Percentiles rank a stretch among this genome's conserved stretches.
These are phyloP conservation scores for Diaporthe aspalathi DNA, from an alignment of 2,329 filamentous ascomycete genomes.

Conservation along the genomic window DNA sequence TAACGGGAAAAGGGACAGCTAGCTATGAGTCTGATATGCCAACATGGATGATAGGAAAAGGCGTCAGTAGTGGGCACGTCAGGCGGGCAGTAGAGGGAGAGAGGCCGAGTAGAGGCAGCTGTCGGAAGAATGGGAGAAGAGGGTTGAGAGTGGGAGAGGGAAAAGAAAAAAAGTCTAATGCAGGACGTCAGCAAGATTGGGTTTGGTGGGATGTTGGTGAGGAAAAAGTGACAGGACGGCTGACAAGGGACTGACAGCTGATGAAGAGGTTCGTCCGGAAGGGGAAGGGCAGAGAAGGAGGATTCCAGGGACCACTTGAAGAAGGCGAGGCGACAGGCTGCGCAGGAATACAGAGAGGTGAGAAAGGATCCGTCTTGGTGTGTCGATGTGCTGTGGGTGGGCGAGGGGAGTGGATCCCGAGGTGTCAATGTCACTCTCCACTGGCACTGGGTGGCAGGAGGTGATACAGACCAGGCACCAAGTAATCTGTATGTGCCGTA, in stretches of 20 bases:
- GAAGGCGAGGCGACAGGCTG: slow-evolving; percentile 32
- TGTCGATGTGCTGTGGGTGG: slow-evolving; percentile 32
- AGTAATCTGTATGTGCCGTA: slow-evolving; percentile 27
- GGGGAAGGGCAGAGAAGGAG: slow-evolving; percentile 25
- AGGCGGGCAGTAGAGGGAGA: slow-evolving; percentile 5
- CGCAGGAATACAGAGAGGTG: slow-evolving; percentile 38
- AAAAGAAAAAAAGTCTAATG: slow-evolving; percentile 27
- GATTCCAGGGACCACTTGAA: slow-evolving; percentile 27
- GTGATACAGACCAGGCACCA: slow-evolving; percentile 38
- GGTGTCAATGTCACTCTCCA: slow-evolving; percentile 37
- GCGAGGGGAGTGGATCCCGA: slow-evolving; percentile 36
- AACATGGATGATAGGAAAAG: slow-evolving; percentile 15
- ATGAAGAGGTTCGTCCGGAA: slow-evolving; percentile 12
- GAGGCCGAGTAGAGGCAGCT: neutral
- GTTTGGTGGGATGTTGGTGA: slow-evolving; percentile 15
- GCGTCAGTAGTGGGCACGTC: slow-evolving; percentile 6
- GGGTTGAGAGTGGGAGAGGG: slow-evolving; percentile 15
- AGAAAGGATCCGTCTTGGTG: slow-evolving; percentile 38
- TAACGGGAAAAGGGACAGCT: slow-evolving; percentile 13
- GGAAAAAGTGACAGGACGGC: slow-evolving; percentile 27
- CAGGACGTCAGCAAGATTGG: slow-evolving; percentile 31
- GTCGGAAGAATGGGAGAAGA: slow-evolving; percentile 13
- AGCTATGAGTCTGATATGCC: slow-evolving; percentile 27
- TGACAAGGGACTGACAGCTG: slow-evolving; percentile 34
- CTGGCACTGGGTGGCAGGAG: slow-evolving; percentile 26